Conservation (phyloP, 2,329 filamentous ascomycete species). For the Neurospora sp. region DNA sequence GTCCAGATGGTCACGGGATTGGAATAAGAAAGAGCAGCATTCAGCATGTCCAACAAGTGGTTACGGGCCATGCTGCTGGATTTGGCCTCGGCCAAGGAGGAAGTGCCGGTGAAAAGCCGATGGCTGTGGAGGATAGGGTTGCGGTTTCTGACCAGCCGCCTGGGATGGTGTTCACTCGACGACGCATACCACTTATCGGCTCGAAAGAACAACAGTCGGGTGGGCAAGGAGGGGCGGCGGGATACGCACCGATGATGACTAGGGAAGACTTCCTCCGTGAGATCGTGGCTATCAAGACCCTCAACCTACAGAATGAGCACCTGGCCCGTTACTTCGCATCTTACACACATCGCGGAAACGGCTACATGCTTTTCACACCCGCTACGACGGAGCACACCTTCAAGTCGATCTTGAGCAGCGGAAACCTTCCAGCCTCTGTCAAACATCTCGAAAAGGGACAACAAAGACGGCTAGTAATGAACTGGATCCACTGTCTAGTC, state of each 20-base stretch:
- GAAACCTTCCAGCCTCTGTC: slow-evolving; percentile 43
- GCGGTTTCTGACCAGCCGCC: slow-evolving; percentile 49
- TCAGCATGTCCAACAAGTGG: slow-evolving; percentile 23
- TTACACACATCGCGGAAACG: slow-evolving; percentile 53
- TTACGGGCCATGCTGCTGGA: not conserved
- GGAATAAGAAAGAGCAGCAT: slow-evolving; percentile 42
- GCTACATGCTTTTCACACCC: slow-evolving; percentile 58
- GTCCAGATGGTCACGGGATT: not conserved
- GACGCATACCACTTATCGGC: slow-evolving; percentile 39
- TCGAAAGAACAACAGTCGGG: not conserved
- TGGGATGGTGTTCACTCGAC: slow-evolving; percentile 45
- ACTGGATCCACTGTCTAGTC: slow-evolving; percentile 66
- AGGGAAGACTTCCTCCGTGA: slow-evolving; percentile 49
- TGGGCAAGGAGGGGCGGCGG: slow-evolving; percentile 26
- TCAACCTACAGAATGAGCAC: slow-evolving; percentile 52
- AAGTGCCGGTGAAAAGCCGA: not conserved
- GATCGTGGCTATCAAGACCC: slow-evolving; percentile 41
- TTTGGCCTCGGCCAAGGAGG: not conserved
- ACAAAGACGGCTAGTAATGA: slow-evolving; percentile 50
- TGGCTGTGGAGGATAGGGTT: slow-evolving; percentile 37
- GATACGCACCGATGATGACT: slow-evolving; percentile 27
- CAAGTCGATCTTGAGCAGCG: slow-evolving; percentile 53
- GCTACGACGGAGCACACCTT: slow-evolving; percentile 52
- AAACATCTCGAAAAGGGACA: slow-evolving; percentile 52
- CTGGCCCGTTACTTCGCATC: slow-evolving; percentile 62